Percentiles rank a stretch among this genome's conserved stretches.
Evolutionary conservation across 108 stramenopile genomes (phyloP).

Genomic region (Cyclotella sp.): DNA sequence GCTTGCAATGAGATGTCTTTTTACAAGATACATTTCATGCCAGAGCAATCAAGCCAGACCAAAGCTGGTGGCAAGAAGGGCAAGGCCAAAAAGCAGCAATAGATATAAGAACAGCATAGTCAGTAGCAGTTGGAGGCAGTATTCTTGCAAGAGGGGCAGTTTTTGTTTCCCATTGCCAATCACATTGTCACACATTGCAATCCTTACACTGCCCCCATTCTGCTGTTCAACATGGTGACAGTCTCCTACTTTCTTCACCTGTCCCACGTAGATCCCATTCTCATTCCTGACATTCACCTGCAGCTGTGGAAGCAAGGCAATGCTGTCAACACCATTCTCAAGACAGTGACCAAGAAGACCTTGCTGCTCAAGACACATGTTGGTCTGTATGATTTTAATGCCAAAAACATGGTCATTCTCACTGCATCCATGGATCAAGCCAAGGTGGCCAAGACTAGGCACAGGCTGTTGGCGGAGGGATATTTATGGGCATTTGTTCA

Average conservation of each 20-base stretch:
- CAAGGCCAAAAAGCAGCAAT: neutral
- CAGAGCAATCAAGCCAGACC: neutral
- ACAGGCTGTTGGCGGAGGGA: conserved; percentile 20
- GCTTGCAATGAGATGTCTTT: neutral
- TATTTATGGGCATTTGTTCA: conserved; percentile 44
- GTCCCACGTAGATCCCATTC: conserved; percentile 6
- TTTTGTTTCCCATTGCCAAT: neutral
- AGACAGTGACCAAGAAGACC: neutral
- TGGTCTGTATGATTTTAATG: conserved; percentile 16
- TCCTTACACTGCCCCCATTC: conserved; percentile 45
- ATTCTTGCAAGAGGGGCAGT: too few species aligned
- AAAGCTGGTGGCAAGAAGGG: neutral
- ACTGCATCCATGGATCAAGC: conserved; percentile 28
- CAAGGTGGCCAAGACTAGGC: conserved; percentile 23
- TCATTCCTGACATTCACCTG: conserved; percentile 20
- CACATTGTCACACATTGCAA: conserved; percentile 44
- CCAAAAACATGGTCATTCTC: conserved; percentile 32
- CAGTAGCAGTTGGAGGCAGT: too few species aligned
- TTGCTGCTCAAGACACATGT: conserved; percentile 39
- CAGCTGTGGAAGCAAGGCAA: conserved; percentile 17
- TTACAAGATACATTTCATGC: conserved; percentile 2
- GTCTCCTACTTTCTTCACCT: conserved; percentile 45
- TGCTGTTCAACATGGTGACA: conserved; percentile 49
- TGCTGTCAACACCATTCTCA: conserved; percentile 5
- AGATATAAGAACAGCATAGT: neutral